phyloP scores from a whole-genome alignment of 2,329 filamentous ascomycete genomes.

The Penicillium sp. region DNA sequence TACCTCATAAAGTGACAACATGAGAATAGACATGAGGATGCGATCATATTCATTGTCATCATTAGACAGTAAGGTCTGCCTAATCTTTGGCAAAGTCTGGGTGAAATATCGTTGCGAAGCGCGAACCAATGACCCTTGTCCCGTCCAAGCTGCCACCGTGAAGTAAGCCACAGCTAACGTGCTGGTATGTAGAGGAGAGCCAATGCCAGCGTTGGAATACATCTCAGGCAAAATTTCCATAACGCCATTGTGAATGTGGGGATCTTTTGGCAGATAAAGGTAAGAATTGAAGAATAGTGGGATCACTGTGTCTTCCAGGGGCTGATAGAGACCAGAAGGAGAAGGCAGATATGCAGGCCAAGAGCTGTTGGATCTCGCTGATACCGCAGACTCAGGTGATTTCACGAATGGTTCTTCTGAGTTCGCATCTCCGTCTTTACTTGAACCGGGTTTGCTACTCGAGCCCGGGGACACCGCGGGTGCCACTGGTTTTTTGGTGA shows the following conservation, averaged over 20 bases:
- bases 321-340: conserved; percentile 17
- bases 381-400: not conserved
- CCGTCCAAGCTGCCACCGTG: conserved; percentile 31
- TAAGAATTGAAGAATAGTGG: conserved; percentile 33
- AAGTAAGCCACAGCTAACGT: conserved; percentile 31
- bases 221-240: conserved; percentile 29
- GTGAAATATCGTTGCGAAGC: conserved; percentile 25
- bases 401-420: not conserved
- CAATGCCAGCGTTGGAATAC: conserved; percentile 19
- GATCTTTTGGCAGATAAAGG: conserved; percentile 28
- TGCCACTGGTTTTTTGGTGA: not conserved
- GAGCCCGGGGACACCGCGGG: not conserved
- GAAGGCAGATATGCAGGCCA: conserved; percentile 7
- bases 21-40: conserved; percentile 26
- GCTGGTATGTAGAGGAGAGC: conserved; percentile 24
- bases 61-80: conserved; percentile 21
- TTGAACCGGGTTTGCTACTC: not conserved
- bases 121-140: conserved; percentile 22
- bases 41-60: conserved; percentile 21
- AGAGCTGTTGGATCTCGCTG: not conserved
- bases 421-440: not conserved
- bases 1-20: conserved; percentile 32
- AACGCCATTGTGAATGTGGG: conserved; percentile 25
- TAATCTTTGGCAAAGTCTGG: conserved; percentile 25
- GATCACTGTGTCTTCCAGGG: conserved; percentile 28